phyloP scores from a whole-genome alignment of 805 yeast species.

The Starmerella floricola region DNA sequence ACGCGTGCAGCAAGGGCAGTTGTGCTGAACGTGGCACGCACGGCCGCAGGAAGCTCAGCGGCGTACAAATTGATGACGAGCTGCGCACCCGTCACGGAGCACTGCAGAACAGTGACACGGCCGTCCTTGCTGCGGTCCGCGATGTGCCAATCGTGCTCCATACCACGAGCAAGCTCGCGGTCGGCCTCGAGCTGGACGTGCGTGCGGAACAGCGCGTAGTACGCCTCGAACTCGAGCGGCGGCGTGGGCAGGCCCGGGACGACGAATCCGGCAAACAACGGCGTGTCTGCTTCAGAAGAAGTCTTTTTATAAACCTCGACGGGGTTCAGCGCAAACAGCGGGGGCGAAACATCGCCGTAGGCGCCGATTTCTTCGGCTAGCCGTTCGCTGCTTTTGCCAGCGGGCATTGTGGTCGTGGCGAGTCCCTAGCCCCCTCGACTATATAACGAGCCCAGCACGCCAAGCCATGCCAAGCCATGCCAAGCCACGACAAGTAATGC shows the following conservation, averaged over 20 bases:
- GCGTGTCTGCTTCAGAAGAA: background rate
- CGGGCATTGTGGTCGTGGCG: slow-evolving; percentile 7
- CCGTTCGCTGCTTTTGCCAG: slow-evolving; percentile 20
- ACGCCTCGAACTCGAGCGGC: slow-evolving; percentile 10
- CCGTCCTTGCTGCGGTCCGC: background rate
- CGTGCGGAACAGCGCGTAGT: slow-evolving; percentile 15
- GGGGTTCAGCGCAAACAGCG: slow-evolving; percentile 12
- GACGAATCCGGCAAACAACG: slow-evolving; percentile 7
- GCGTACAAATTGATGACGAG: slow-evolving; percentile 19
- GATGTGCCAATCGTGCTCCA: slow-evolving; percentile 15
- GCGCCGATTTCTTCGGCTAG: slow-evolving; percentile 27
- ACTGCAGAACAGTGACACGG: slow-evolving; percentile 16
- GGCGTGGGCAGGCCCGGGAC: slow-evolving; percentile 2
- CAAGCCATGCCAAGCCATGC: background rate
- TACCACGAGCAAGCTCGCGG: background rate
- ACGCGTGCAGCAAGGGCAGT: slow-evolving; percentile 40
- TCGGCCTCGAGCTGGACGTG: slow-evolving; percentile 22
- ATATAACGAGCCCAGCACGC: background rate
- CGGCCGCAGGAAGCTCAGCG: slow-evolving; percentile 35
- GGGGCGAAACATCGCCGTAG: slow-evolving; percentile 15
- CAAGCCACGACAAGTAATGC: background rate
- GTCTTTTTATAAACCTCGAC: slow-evolving; percentile 7
- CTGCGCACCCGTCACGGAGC: slow-evolving; percentile 19
- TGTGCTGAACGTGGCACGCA: slow-evolving; percentile 37
- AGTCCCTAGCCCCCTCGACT: background rate